Evolutionary conservation across 768 basidiomycete genomes (phyloP), one percentile per base, ranked within the genome.

Genomic region (Gymnopilus junonius): DNA sequence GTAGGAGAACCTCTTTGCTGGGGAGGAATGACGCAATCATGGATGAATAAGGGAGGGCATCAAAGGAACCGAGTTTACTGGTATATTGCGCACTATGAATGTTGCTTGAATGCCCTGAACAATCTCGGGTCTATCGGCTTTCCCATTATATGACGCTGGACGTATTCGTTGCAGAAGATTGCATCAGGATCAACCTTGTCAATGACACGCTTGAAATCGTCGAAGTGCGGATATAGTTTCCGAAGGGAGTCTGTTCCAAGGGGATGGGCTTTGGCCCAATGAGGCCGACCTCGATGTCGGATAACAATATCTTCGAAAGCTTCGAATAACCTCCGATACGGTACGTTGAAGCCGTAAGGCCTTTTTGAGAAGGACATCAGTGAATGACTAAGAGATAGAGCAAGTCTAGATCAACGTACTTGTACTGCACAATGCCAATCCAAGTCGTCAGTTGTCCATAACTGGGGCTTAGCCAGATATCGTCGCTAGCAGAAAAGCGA

Each of bases 361-460:
- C 95, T 97, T 0, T 50, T 50, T 5, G 45, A 60, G 46, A 17
- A n/a, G 35, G 25, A 20, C 63, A 23, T 51, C 56, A 59, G 27
- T 42, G 51, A 45, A 21, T 11, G 20, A 27, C 20, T 37, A 27
- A 27, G 45, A 31, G 42, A 42, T n/a, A 34, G 14, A 45, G 45
- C 27, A 58, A 8, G 46, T 31, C 17, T 43, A 25, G 29, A 43
- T 8, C 20, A 7, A 77, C 92, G 70, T 61, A 98, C 97, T 94
- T 94, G 80, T 89, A 99, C 71, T 96, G 94, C n/a, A 97, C 87
- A 56, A 99, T 87, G n/a, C 97, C 97, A 63, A 99, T 93, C 92
- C 95, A 99, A 68, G 90, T 92, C 8, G 92, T 95, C 73, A 78
- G 80, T 60, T 87, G 83, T 56, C 89, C 90, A 71, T 86, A 87